Base-by-base conservation (phyloP, 306 rosid species). In the Aeschynomene evenia region DNA sequence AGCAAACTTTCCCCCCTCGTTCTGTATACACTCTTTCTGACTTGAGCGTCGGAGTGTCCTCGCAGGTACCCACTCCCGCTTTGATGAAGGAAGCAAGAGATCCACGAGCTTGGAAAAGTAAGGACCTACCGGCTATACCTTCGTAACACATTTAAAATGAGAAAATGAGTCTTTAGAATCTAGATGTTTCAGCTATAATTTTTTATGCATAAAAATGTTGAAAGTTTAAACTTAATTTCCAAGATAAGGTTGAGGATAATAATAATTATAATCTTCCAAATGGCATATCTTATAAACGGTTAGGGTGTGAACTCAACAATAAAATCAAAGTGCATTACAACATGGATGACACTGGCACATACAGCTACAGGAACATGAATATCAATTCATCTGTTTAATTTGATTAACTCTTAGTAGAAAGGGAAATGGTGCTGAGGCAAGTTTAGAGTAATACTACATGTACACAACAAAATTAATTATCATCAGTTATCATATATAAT, bases 401-500 rank as follows among this genome's bases (percentile, higher is more conserved):
- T 9, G 43, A 2, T 56, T 2, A 43, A 69, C 49, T 59, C 26
- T 15, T 2, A 18, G 12, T 9, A 14, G 46, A 75, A 58, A 56
- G 40, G 67, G 80, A 10, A n/a, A 24, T 66, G 58, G 68, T 36
- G 11, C 40, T 43, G 9, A 42, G n/a, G n/a, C n/a, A n/a, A n/a
- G n/a, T n/a, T n/a, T n/a, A n/a, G n/a, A n/a, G n/a, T n/a, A n/a
- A n/a, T n/a, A n/a, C n/a, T n/a, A n/a, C n/a, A n/a, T n/a, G n/a
- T n/a, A n/a, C n/a, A n/a, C n/a, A n/a, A n/a, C n/a, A n/a, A n/a
- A n/a, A n/a, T n/a, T n/a, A n/a, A n/a, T n/a, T n/a, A n/a, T n/a
- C n/a, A n/a, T n/a, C n/a, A n/a, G n/a, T n/a, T n/a, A n/a, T n/a
- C n/a, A n/a, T n/a, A n/a, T n/a, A n/a, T n/a, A n/a, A n/a, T n/a